A percentile compares a stretch with the other conserved stretches of the same genome.
phyloP scores from a whole-genome alignment of 148 eudicot genomes.

The Selenicereus undatus region DNA sequence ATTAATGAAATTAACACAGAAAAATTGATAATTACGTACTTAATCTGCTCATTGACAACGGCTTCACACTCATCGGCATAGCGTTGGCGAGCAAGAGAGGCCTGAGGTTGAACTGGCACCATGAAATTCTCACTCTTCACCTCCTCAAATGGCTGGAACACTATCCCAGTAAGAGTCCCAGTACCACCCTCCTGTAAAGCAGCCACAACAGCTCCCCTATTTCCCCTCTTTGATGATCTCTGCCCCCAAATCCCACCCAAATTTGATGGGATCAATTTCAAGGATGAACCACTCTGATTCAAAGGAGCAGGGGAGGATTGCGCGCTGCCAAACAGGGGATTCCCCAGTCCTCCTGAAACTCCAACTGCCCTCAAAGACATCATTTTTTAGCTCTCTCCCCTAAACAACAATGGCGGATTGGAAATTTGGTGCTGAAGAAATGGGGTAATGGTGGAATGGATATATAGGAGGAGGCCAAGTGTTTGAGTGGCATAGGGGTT shows the following conservation, averaged over 20 bases:
- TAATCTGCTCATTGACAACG: conserved; percentile 84
- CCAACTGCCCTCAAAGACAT: conserved; percentile 23
- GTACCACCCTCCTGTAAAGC: conserved; percentile 15
- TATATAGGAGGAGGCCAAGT: conserved; percentile 29
- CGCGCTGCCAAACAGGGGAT: conserved; percentile 10
- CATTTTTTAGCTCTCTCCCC: conserved; percentile 4
- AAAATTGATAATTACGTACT: conserved; percentile 33
- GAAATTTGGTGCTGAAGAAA: neutral
- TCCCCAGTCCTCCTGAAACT: conserved; percentile 2
- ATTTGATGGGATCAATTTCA: neutral
- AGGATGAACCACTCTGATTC: neutral
- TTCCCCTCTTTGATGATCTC: conserved; percentile 9
- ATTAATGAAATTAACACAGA: neutral
- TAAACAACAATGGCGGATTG: neutral
- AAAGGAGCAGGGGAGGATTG: neutral
- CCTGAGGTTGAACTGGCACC: conserved; percentile 44
- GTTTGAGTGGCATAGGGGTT: conserved; percentile 21
- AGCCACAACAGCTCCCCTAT: conserved; percentile 4
- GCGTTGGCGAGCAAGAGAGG: conserved; percentile 65
- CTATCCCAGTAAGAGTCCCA: conserved; percentile 44
- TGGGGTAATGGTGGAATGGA: neutral
- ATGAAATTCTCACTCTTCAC: conserved; percentile 50
- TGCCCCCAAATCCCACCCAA: conserved; percentile 11
- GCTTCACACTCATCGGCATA: conserved; percentile 58
- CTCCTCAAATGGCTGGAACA: conserved; percentile 83